phyloP scores from a whole-genome alignment of 1,284 basidiomycete species.

The Fistulina hepatica region DNA sequence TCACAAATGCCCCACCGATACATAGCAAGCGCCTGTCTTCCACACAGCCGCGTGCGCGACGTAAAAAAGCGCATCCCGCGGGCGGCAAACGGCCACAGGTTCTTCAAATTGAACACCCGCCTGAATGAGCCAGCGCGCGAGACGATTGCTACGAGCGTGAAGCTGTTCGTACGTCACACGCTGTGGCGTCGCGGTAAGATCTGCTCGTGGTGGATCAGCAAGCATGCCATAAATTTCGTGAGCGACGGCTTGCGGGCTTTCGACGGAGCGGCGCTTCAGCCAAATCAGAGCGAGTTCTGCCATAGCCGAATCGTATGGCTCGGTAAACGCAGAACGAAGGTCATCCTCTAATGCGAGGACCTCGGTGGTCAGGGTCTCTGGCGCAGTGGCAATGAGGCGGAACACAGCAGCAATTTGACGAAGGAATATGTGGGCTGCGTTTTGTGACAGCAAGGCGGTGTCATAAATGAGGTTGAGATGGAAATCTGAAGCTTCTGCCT shows the following conservation, averaged over 20 bases:
- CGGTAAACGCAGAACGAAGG: slow-evolving; percentile 5
- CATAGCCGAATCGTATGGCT: slow-evolving; percentile 2
- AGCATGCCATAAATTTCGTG: slow-evolving; percentile 11
- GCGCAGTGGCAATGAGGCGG: not conserved
- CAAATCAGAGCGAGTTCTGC: slow-evolving; percentile 9
- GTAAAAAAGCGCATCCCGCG: slow-evolving; percentile 2
- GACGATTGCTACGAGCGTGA: slow-evolving; percentile 1
- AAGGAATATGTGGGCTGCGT: slow-evolving; percentile 5
- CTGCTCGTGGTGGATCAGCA: slow-evolving; percentile 5
- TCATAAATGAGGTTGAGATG: slow-evolving; percentile 5
- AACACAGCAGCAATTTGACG: slow-evolving; percentile 5
- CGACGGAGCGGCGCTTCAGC: slow-evolving; percentile 9
- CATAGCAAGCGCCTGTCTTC: slow-evolving; percentile 6
- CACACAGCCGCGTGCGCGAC: slow-evolving; percentile 2
- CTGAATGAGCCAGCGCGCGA: slow-evolving; percentile 1
- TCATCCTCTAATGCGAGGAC: slow-evolving; percentile 5
- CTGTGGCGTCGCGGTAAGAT: too few species aligned
- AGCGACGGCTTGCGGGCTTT: slow-evolving; percentile 10
- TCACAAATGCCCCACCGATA: slow-evolving; percentile 1
- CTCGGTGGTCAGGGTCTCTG: not conserved
- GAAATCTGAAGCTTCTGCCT: not conserved
- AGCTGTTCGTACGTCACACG: slow-evolving; percentile 2
- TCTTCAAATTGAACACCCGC: not conserved
- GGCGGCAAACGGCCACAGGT: slow-evolving; percentile 1
- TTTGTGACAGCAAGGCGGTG: slow-evolving; percentile 1